Conservation (phyloP, 2,329 filamentous ascomycete genomes). For the Exophiala sp. region DNA sequence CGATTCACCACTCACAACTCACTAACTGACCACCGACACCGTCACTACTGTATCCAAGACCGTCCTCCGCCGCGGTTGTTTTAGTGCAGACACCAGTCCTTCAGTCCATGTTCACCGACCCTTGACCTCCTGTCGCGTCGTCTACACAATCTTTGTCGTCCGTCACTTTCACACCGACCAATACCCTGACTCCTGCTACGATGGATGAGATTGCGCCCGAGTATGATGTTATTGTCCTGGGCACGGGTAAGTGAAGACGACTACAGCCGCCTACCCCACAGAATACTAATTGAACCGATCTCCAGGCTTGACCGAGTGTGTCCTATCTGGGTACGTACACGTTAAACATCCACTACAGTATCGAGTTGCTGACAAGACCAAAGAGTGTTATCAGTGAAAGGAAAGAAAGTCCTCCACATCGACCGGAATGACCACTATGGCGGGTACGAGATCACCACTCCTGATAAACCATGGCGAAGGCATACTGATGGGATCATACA, state of each 20-base stretch:
- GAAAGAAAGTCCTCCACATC: slow-evolving; percentile 98
- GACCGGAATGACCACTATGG: slow-evolving; percentile 98
- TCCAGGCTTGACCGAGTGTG: slow-evolving; percentile 92
- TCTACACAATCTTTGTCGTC: neutral
- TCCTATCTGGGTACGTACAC: slow-evolving; percentile 80
- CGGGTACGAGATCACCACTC: slow-evolving; percentile 58
- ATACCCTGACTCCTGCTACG: slow-evolving; percentile 35
- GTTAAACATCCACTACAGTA: neutral
- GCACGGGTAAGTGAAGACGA: slow-evolving; percentile 72
- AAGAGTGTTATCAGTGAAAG: slow-evolving; percentile 94
- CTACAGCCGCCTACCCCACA: slow-evolving; percentile 31
- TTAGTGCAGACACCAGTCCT: neutral
- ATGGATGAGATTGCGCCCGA: slow-evolving; percentile 99
- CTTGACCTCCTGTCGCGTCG: neutral
- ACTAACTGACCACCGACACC: neutral
- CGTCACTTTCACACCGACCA: neutral
- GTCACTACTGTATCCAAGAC: neutral
- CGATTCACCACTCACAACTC: too few relatives aligned
- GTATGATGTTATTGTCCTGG: slow-evolving; percentile 97
- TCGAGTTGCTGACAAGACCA: slow-evolving; percentile 12
- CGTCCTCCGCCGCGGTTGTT: neutral
- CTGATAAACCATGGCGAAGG: slow-evolving; percentile 13
- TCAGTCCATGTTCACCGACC: slow-evolving; percentile 16
- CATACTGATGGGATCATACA: slow-evolving; percentile 35
- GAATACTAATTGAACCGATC: slow-evolving; percentile 31